Evolutionary conservation across 306 rosid species (phyloP).

Genomic region (Prosopis cineraria): DNA sequence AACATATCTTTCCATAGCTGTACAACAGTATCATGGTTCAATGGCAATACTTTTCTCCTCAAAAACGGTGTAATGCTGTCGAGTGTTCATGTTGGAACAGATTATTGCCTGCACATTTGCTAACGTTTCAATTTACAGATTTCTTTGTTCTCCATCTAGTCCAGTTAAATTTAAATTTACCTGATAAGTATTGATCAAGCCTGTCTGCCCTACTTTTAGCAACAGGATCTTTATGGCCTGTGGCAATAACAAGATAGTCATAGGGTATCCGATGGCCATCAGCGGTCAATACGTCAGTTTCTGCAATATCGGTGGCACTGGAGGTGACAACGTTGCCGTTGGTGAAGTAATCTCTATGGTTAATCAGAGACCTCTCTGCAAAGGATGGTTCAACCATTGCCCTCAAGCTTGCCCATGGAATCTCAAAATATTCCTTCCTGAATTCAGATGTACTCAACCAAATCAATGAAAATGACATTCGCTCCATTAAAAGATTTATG

Average conservation of each 20-base stretch:
- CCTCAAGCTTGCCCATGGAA: constrained; percentile 82
- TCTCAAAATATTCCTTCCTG: constrained; percentile 95
- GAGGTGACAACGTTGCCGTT: constrained; percentile 58
- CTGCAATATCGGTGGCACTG: constrained; percentile 52
- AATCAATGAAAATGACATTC: constrained; percentile 1
- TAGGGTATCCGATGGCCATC: constrained; percentile 57
- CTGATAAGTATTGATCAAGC: constrained; percentile 58
- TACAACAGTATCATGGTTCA: background rate
- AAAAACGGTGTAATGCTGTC: background rate
- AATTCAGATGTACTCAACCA: constrained; percentile 33
- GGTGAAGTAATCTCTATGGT: constrained; percentile 71
- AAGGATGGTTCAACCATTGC: constrained; percentile 85
- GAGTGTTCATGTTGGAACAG: constrained; percentile 8
- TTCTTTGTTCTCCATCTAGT: background rate
- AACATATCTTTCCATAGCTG: constrained; percentile 7
- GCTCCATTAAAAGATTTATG: constrained; percentile 3
- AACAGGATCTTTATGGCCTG: constrained; percentile 60
- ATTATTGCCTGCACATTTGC: constrained; percentile 2
- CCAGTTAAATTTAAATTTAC: constrained; percentile 39
- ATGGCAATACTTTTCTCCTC: background rate
- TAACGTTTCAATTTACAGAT: constrained; percentile 3
- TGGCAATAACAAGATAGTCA: constrained; percentile 79
- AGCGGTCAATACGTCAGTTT: constrained; percentile 66
- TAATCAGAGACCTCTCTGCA: constrained; percentile 66
- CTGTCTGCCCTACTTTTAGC: constrained; percentile 59